These are phyloP conservation scores for Zymoseptoria crescenta DNA, from an alignment of 2,329 filamentous ascomycete species.

Conservation along the genomic window DNA sequence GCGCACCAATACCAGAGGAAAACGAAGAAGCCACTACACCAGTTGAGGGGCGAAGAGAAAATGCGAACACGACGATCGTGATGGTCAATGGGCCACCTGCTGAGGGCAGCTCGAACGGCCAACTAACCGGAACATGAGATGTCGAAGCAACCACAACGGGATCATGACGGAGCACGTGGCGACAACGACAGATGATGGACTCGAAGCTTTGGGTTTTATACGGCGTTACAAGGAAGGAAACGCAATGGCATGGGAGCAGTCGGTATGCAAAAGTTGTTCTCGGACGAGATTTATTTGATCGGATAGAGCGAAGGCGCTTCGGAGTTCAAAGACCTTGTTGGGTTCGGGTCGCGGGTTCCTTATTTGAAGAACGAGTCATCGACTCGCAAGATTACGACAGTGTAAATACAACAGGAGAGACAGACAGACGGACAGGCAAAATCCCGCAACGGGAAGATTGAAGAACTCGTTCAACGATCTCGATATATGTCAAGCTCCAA, in stretches of 20 bases:
- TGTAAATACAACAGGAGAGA: background rate
- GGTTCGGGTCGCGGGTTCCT: background rate
- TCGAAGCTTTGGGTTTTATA: background rate
- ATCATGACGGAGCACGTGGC: background rate
- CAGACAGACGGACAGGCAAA: background rate
- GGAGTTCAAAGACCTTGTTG: background rate
- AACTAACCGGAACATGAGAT: background rate
- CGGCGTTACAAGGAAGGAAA: background rate
- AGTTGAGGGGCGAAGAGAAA: constrained; percentile 3
- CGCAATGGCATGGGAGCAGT: background rate
- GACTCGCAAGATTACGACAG: background rate
- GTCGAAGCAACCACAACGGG: background rate
- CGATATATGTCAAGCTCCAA: background rate
- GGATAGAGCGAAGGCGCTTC: background rate
- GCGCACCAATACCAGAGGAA: constrained; percentile 31
- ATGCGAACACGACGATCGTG: constrained; percentile 11
- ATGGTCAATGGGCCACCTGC: background rate
- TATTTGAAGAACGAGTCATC: background rate
- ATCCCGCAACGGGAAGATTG: background rate
- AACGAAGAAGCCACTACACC: constrained; percentile 8
- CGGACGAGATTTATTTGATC: background rate
- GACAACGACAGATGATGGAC: background rate
- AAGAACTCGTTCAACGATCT: background rate
- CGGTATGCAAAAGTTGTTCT: too few relatives aligned
- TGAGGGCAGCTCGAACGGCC: background rate